Evolutionary conservation across 202 grass and related monocot genomes (phyloP).

Genomic region (Zoysia matrella): DNA sequence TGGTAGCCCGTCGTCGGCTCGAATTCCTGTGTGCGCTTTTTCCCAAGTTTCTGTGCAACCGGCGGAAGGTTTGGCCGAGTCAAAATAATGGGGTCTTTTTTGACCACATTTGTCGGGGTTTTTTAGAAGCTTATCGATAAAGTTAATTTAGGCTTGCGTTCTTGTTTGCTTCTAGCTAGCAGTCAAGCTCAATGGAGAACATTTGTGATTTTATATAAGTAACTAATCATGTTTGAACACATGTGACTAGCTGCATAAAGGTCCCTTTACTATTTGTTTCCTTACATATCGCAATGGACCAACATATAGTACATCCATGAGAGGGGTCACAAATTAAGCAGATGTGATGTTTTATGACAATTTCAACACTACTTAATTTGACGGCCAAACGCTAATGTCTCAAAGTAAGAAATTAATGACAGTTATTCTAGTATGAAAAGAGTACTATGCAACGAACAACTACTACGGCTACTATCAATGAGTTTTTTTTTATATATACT

Average conservation of each 20-base stretch:
- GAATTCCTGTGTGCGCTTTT: constrained; percentile 5
- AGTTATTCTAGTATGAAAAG: too few species aligned
- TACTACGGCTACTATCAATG: too few species aligned
- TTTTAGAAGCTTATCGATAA: not conserved
- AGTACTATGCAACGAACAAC: too few species aligned
- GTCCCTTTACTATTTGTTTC: too few species aligned
- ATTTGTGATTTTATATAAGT: not conserved
- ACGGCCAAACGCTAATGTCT: too few species aligned
- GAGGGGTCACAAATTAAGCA: not conserved
- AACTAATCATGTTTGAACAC: constrained; percentile 6
- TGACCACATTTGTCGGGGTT: constrained; percentile 23
- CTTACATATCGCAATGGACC: not conserved
- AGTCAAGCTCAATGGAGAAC: not conserved
- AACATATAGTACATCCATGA: not conserved
- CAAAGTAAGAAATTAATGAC: too few species aligned
- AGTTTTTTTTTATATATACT: too few species aligned
- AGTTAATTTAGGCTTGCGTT: not conserved
- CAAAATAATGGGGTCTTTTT: constrained; percentile 6
- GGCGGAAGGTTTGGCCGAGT: not conserved
- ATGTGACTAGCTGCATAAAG: not conserved
- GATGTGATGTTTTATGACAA: too few species aligned
- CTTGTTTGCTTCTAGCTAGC: not conserved
- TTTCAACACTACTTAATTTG: too few species aligned
- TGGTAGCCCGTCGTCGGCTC: not conserved
- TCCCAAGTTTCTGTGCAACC: not conserved